phyloP scores from a whole-genome alignment of 73 alveolate species.

The Breviolum minutum region DNA sequence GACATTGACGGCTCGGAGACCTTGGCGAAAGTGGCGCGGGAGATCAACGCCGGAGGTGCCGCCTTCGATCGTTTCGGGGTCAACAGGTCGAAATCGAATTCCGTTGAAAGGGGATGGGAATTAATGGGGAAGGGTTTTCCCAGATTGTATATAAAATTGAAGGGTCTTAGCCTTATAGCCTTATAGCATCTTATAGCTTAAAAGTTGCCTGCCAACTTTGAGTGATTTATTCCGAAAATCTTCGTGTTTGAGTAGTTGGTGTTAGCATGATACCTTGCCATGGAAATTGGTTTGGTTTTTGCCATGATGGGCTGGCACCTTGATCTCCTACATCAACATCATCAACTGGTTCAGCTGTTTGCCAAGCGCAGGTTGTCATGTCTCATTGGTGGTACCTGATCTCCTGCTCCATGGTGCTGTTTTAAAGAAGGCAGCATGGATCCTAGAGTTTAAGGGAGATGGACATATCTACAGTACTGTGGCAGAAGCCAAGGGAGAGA shows the following conservation, averaged over 20 bases:
- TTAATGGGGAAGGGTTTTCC: too few species aligned
- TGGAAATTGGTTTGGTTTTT: too few species aligned
- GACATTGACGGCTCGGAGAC: constrained; percentile 76
- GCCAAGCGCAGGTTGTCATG: neutral
- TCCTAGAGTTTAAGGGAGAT: constrained; percentile 11
- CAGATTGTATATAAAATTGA: too few species aligned
- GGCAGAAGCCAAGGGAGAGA: constrained; percentile 50
- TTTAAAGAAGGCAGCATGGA: constrained; percentile 60
- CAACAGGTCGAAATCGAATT: neutral
- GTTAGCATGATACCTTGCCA: too few species aligned
- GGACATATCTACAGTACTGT: constrained; percentile 31
- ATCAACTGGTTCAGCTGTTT: neutral
- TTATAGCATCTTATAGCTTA: too few species aligned
- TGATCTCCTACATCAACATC: neutral
- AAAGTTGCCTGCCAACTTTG: too few species aligned
- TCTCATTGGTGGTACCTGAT: constrained; percentile 37
- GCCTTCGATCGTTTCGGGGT: neutral
- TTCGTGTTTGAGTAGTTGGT: too few species aligned
- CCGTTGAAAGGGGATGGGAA: too few species aligned
- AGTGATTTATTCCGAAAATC: too few species aligned
- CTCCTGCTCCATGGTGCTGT: neutral
- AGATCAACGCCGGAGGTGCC: constrained; percentile 16
- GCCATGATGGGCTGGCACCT: too few species aligned
- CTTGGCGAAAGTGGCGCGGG: constrained; percentile 59
- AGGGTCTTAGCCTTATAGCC: too few species aligned